Conservation (phyloP, 164 flowering plant genomes). For the Piper betle region DNA sequence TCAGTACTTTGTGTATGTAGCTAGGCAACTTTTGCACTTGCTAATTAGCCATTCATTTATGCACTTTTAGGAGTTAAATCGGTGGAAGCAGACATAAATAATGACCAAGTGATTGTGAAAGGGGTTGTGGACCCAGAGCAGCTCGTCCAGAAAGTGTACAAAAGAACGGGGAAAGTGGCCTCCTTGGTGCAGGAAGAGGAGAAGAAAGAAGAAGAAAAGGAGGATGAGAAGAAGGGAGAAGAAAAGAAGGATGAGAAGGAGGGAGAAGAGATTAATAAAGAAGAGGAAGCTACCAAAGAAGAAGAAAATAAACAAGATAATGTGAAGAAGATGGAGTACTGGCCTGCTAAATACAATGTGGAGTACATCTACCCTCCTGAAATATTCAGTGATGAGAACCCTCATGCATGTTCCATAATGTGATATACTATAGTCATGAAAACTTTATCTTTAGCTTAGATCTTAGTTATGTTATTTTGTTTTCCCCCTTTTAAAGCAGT, state of each 20-base stretch:
- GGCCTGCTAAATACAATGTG: constrained; percentile 35
- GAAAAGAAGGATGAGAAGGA: constrained; percentile 21
- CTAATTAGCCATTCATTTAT: too few relatives aligned
- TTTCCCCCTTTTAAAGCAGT: too few relatives aligned
- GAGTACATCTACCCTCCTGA: constrained; percentile 48
- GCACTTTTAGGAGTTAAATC: constrained; percentile 56
- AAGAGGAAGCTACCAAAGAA: constrained; percentile 11
- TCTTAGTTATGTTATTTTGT: too few relatives aligned
- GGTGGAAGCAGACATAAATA: constrained; percentile 43
- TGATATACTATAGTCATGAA: constrained; percentile 4
- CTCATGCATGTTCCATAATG: constrained; percentile 72
- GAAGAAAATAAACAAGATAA: constrained; percentile 38
- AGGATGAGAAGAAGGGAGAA: constrained; percentile 23
- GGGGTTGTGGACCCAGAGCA: constrained; percentile 54
- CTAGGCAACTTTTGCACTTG: too few relatives aligned
- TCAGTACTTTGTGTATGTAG: too few relatives aligned
- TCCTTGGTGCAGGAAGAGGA: constrained; percentile 29
- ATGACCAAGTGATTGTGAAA: constrained; percentile 44
- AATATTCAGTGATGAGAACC: constrained; percentile 82
- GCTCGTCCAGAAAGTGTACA: constrained; percentile 50
- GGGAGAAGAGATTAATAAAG: constrained; percentile 24
- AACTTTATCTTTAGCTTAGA: too few relatives aligned
- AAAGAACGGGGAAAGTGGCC: constrained; percentile 50
- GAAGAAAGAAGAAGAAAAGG: constrained; percentile 28
- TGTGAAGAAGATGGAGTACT: constrained; percentile 46